These are phyloP conservation scores for Pseudozyma sp. DNA, from an alignment of 1,284 basidiomycete species.

Conservation along the genomic window DNA sequence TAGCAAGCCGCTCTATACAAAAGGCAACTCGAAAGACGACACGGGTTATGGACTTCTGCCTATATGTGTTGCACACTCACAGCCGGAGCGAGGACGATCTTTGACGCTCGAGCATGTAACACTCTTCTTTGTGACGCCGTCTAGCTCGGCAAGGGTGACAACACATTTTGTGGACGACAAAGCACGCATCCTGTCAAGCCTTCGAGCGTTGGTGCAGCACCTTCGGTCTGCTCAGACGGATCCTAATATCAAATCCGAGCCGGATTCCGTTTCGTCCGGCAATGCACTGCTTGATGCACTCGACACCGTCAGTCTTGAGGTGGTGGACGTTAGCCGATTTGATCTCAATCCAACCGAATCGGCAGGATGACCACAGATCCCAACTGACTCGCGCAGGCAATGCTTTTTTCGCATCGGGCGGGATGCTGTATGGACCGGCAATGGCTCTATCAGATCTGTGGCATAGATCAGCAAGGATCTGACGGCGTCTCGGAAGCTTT, in stretches of 20 bases:
- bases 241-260: not conserved
- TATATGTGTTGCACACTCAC: constrained; percentile 27
- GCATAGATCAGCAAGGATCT: not conserved
- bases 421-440: no score
- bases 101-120: constrained; percentile 25
- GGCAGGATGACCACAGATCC: not conserved
- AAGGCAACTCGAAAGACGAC: constrained; percentile 44
- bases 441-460: no score
- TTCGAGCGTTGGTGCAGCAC: constrained; percentile 21
- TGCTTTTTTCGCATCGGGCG: not conserved
- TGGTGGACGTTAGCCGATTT: not conserved
- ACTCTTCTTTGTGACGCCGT: constrained; percentile 56
- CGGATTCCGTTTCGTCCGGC: no score
- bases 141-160: constrained; percentile 62
- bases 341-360: not conserved
- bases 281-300: not conserved
- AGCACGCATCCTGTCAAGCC: constrained; percentile 44
- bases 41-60: constrained; percentile 41
- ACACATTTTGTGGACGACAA: constrained; percentile 62
- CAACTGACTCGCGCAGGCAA: not conserved
- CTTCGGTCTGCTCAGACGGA: constrained; percentile 2
- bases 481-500: not conserved
- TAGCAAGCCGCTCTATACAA: constrained; percentile 34
- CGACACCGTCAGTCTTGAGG: not conserved
- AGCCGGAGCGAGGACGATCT: not conserved